Percentiles rank a stretch among this genome's conserved stretches.
phyloP scores from a whole-genome alignment of 352 stramenopile species.

The Pythium scleroteichum region DNA sequence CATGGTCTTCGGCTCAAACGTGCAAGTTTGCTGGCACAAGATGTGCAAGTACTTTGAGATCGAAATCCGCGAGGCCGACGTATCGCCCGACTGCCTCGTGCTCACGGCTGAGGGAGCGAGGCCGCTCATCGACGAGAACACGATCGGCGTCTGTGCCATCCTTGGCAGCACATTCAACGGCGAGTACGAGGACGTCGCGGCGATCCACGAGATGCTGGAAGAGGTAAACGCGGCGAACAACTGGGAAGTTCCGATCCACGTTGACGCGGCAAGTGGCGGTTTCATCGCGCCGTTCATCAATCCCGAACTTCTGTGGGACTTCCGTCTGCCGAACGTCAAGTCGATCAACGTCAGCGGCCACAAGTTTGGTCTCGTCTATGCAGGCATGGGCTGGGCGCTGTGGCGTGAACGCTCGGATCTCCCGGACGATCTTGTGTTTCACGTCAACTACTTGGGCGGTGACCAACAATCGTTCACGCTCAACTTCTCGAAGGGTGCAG shows the following conservation, averaged over 20 bases:
- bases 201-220: constrained; percentile 87
- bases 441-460: constrained; percentile 92
- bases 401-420: constrained; percentile 85
- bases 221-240: constrained; percentile 83
- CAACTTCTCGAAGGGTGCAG: constrained; percentile 92
- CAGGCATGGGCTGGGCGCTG: constrained; percentile 92
- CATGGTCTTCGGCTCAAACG: constrained; percentile 92
- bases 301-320: constrained; percentile 90
- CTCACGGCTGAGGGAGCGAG: constrained; percentile 80
- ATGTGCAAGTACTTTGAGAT: constrained; percentile 95
- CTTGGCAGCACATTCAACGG: constrained; percentile 93
- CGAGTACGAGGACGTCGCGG: constrained; percentile 92
- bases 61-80: constrained; percentile 85
- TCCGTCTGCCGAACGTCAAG: constrained; percentile 89
- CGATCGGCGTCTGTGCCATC: constrained; percentile 91
- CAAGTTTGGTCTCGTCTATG: constrained; percentile 93
- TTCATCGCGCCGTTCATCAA: constrained; percentile 93
- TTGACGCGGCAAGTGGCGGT: constrained; percentile 90
- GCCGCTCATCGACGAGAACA: constrained; percentile 90
- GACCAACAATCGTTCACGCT: constrained; percentile 92
- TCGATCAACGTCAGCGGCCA: constrained; percentile 94
- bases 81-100: constrained; percentile 84
- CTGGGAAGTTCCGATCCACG: constrained; percentile 88
- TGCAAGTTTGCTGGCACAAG: constrained; percentile 94
- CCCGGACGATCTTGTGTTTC: constrained; percentile 87